phyloP scores from a whole-genome alignment of 2,329 filamentous ascomycete genomes.

The Colletotrichum gloeosporioides region DNA sequence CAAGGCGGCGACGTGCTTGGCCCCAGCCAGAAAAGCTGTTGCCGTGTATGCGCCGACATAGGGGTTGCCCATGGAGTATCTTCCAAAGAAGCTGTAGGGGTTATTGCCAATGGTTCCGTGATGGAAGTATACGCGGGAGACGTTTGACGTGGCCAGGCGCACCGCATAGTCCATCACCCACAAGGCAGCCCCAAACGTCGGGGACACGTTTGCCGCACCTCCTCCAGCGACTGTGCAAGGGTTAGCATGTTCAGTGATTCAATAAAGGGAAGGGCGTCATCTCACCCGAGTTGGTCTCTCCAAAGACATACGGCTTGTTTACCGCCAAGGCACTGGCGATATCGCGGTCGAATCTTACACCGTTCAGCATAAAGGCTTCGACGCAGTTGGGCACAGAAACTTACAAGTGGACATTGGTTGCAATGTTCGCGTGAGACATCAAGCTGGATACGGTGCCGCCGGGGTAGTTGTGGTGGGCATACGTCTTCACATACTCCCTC shows the following conservation, averaged over 20 bases:
- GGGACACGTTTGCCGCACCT: slow-evolving; percentile 21
- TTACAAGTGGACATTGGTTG: slow-evolving; percentile 31
- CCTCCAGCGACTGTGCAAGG: neutral
- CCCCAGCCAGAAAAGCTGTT: slow-evolving; percentile 49
- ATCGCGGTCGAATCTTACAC: slow-evolving; percentile 44
- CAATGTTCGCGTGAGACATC: slow-evolving; percentile 50
- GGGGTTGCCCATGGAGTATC: slow-evolving; percentile 53
- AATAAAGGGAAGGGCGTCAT: neutral
- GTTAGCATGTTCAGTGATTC: neutral
- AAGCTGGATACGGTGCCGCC: slow-evolving; percentile 44
- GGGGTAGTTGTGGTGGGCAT: slow-evolving; percentile 55
- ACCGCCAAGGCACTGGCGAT: slow-evolving; percentile 40
- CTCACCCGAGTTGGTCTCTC: slow-evolving; percentile 55
- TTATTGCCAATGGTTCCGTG: slow-evolving; percentile 57
- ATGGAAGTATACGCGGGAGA: slow-evolving; percentile 48
- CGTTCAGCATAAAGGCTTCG: neutral
- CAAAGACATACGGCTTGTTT: slow-evolving; percentile 51
- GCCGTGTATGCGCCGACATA: slow-evolving; percentile 57
- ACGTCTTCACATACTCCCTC: slow-evolving; percentile 44
- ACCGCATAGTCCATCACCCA: slow-evolving; percentile 44
- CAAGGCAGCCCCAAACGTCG: slow-evolving; percentile 43
- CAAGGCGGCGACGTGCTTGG: slow-evolving; percentile 47
- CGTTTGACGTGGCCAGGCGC: slow-evolving; percentile 4
- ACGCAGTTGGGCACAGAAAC: neutral
- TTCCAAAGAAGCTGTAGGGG: slow-evolving; percentile 53